These are phyloP conservation scores for Penicillium herquei DNA, from an alignment of 495 filamentous ascomycete genomes.

Conservation along the genomic window DNA sequence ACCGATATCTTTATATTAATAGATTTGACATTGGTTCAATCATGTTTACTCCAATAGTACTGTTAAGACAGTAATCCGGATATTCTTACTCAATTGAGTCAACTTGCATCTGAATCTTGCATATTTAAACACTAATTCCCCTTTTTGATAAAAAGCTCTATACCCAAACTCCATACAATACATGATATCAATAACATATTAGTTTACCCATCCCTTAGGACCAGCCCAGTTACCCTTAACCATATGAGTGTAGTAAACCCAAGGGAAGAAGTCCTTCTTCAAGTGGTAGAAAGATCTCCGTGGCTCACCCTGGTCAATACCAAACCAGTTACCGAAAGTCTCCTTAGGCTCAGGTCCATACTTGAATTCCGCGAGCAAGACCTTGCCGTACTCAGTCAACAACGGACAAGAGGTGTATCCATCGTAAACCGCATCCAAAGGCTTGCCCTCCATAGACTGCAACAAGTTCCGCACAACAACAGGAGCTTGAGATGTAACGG, in stretches of 20 bases:
- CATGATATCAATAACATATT: slow-evolving; percentile 3
- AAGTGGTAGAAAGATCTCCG: slow-evolving; percentile 59
- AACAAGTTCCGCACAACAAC: slow-evolving; percentile 59
- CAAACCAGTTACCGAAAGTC: slow-evolving; percentile 58
- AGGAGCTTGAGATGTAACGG: slow-evolving; percentile 62
- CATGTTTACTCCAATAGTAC: too few relatives aligned
- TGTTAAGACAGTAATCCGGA: too few relatives aligned
- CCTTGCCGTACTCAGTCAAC: slow-evolving; percentile 63
- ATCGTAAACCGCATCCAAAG: slow-evolving; percentile 52
- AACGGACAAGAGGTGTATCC: slow-evolving; percentile 71
- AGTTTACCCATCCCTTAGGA: slow-evolving; percentile 50
- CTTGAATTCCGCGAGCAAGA: slow-evolving; percentile 70
- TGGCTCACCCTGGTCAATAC: slow-evolving; percentile 56
- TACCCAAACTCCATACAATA: not conserved
- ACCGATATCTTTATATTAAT: not conserved
- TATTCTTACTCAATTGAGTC: too few relatives aligned
- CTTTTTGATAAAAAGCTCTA: not conserved
- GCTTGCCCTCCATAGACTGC: slow-evolving; percentile 52
- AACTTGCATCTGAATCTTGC: too few relatives aligned
- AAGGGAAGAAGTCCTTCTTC: slow-evolving; percentile 73
- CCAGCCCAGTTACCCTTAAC: slow-evolving; percentile 64
- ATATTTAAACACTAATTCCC: too few relatives aligned
- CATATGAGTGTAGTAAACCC: slow-evolving; percentile 60
- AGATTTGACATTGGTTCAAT: too few relatives aligned
- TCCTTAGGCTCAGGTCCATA: slow-evolving; percentile 70